Conservation (phyloP, 495 filamentous ascomycete species). For the Aspergillus leporis region DNA sequence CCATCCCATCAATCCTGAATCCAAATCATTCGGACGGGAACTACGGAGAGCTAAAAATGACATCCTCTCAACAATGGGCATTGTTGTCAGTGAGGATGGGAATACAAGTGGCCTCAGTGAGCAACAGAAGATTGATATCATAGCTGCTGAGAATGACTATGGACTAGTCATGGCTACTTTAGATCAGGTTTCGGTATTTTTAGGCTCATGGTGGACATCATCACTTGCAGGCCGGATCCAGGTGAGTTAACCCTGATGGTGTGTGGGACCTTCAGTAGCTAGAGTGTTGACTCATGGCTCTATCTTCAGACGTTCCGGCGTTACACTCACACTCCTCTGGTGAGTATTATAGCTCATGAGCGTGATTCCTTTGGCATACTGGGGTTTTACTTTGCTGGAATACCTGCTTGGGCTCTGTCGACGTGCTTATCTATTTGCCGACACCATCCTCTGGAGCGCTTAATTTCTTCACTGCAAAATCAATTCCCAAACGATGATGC, state of each 20-base stretch:
- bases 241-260: slow-evolving; percentile 30
- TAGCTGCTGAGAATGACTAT: slow-evolving; percentile 51
- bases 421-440: slow-evolving; percentile 42
- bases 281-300: slow-evolving; percentile 8
- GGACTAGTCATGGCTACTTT: slow-evolving; percentile 48
- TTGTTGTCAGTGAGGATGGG: slow-evolving; percentile 49
- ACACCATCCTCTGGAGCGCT: slow-evolving; percentile 40
- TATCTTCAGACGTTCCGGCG: slow-evolving; percentile 43
- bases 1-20: slow-evolving; percentile 63
- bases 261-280: neutral
- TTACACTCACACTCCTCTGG: slow-evolving; percentile 42
- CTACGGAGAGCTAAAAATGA: slow-evolving; percentile 58
- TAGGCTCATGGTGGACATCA: slow-evolving; percentile 45
- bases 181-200: slow-evolving; percentile 42
- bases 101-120: slow-evolving; percentile 35
- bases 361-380: slow-evolving; percentile 31
- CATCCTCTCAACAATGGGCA: slow-evolving; percentile 56
- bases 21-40: slow-evolving; percentile 41
- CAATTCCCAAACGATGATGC: slow-evolving; percentile 26
- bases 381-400: slow-evolving; percentile 48
- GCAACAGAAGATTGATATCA: slow-evolving; percentile 42
- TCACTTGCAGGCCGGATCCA: slow-evolving; percentile 48
- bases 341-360: slow-evolving; percentile 41
- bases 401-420: slow-evolving; percentile 45
- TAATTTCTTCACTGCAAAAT: slow-evolving; percentile 32